Conservation (phyloP, 768 basidiomycete species). For the Vararia minispora region DNA sequence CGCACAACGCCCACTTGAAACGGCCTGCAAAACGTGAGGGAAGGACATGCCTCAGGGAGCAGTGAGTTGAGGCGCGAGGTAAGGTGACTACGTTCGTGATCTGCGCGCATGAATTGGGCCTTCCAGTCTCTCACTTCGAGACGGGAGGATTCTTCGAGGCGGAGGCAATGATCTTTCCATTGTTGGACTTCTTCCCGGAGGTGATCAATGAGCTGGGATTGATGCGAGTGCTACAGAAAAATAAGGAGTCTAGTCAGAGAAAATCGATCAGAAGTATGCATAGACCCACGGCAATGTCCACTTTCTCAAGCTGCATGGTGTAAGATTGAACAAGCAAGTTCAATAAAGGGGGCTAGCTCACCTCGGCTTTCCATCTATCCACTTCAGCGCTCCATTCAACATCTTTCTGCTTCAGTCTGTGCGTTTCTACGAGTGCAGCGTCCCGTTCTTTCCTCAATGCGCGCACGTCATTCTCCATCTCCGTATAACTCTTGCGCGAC, state of each 20-base stretch:
- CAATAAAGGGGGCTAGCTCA: neutral
- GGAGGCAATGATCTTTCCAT: conserved; percentile 59
- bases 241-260: neutral
- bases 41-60: conserved; percentile 29
- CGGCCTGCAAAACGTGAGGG: no score
- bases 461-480: conserved; percentile 11
- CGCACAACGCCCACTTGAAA: no score
- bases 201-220: conserved; percentile 47
- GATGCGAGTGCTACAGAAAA: conserved; percentile 37
- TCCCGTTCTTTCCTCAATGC: conserved; percentile 10
- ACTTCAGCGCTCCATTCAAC: conserved; percentile 6
- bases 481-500: conserved; percentile 5
- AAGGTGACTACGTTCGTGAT: conserved; percentile 52
- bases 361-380: conserved; percentile 13
- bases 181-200: conserved; percentile 54
- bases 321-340: neutral
- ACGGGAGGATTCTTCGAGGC: conserved; percentile 34
- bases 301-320: conserved; percentile 7
- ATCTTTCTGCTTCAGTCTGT: conserved; percentile 4
- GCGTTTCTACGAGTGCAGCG: conserved; percentile 9
- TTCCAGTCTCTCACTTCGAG: conserved; percentile 61
- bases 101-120: conserved; percentile 66
- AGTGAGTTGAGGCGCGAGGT: conserved; percentile 49
- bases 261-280: neutral
- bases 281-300: conserved; percentile 1